Base-by-base conservation (phyloP, 2,329 filamentous ascomycete species). In the Penicillium italicum region DNA sequence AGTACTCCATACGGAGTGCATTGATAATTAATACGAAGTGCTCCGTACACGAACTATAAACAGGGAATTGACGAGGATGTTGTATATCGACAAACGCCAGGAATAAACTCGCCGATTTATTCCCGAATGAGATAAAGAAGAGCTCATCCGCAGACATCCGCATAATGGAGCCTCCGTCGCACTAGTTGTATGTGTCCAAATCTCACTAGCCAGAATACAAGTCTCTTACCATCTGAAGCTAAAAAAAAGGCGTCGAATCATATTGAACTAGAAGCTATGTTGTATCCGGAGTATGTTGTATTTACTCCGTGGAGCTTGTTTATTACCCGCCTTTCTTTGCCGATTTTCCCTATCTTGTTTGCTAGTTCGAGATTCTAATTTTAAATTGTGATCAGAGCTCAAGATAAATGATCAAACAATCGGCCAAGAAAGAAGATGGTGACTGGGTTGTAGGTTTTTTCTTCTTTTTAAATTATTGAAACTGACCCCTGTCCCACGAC, bases 141-240 rank as follows among this genome's bases (percentile, higher is more conserved):
- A 30, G 48, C n/a, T 28, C 22, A 47, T 52, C 50, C 50, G 50
- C 26, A 24, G 50, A 38, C 42, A 40, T 52, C 50, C 50, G 50
- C 34, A 52, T 31, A 38, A 30, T 9, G 44, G 51, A 53, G 51
- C 51, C 44, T 53, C 30, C 11, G 36, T 41, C 37, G 51, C 37
- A 18, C n/a, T 16, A n/a, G n/a, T n/a, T n/a, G n/a, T n/a, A 49
- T 34, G 20, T 36, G 5, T 20, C 51, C 45, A 28, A 34, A 36
- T 53, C n/a, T 4, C 44, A 50, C 44, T 53, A 53, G 51, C 33
- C 24, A 22, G 14, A 49, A 53, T 49, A 42, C 44, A 42, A 31
- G 37, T 43, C 30, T 49, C 22, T 41, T 37, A 50, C 44, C 16
- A 36, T n/a, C 37, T 26, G 31, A 49, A 49, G 34, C 30, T 37